phyloP scores from a whole-genome alignment of 148 eudicot species.

The Heliamphora exappendiculata region DNA sequence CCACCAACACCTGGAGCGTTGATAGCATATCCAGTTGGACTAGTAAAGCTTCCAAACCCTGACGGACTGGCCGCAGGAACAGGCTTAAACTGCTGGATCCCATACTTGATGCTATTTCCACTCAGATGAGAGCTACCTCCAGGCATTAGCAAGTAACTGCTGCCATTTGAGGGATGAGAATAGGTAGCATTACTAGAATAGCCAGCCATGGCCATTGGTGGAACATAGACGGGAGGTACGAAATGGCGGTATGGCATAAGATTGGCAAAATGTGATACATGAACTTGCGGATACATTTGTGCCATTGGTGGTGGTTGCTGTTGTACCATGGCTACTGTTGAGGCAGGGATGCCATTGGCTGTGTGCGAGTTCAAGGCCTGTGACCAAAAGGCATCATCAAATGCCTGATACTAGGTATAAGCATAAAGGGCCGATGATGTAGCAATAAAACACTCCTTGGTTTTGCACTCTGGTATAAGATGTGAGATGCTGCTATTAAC shows the following conservation, averaged over 20 bases:
- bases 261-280: conserved; percentile 66
- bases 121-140: conserved; percentile 70
- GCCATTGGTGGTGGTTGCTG: conserved; percentile 59
- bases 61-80: conserved; percentile 63
- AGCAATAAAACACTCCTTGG: not conserved
- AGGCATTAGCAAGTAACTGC: conserved; percentile 78
- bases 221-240: conserved; percentile 72
- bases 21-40: conserved; percentile 67
- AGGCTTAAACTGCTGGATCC: conserved; percentile 80
- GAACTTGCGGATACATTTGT: conserved; percentile 89
- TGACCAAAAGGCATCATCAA: conserved; percentile 12
- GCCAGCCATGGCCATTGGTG: conserved; percentile 77
- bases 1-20: conserved; percentile 79
- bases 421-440: no score
- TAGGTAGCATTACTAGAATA: conserved; percentile 70
- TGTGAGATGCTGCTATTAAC: not conserved
- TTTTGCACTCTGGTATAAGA: not conserved
- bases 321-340: conserved; percentile 68
- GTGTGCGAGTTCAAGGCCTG: conserved; percentile 57
- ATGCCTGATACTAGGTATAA: no score
- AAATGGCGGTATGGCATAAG: conserved; percentile 84
- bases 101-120: conserved; percentile 60
- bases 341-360: conserved; percentile 44
- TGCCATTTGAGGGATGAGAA: conserved; percentile 82
- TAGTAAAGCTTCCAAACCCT: conserved; percentile 58